phyloP scores from a whole-genome alignment of 441 rosid species.

The Isatis lusitanica region DNA sequence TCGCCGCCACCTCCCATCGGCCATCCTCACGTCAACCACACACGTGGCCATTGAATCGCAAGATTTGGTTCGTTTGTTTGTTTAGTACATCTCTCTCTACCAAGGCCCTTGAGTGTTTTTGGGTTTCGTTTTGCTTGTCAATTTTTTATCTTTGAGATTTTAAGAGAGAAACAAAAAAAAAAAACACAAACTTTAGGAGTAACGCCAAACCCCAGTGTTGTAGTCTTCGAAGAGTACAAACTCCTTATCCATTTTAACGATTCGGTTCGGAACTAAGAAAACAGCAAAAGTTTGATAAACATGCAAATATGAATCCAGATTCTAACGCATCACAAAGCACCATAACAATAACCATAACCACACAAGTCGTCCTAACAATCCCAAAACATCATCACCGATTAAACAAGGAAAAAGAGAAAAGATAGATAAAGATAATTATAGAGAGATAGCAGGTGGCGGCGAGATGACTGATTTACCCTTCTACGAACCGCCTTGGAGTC shows the following conservation, averaged over 20 bases:
- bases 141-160: not conserved
- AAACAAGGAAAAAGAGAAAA: not conserved
- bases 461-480: conserved; percentile 23
- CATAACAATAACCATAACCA: not conserved
- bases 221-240: not conserved
- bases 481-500: not conserved
- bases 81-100: not conserved
- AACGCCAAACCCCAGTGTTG: not conserved
- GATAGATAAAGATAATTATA: not conserved
- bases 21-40: conserved; percentile 49
- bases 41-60: conserved; percentile 43
- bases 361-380: conserved; percentile 22
- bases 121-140: not conserved
- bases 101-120: conserved; percentile 20
- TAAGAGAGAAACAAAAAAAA: not conserved
- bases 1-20: conserved; percentile 45
- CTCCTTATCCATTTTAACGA: not conserved
- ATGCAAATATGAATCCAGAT: conserved; percentile 1
- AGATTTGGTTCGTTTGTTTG: not conserved
- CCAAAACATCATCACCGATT: not conserved
- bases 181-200: not conserved
- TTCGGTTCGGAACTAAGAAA: too few relatives aligned
- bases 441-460: not conserved
- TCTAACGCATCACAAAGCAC: not conserved
- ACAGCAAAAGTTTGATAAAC: conserved; percentile 22